phyloP scores from a whole-genome alignment of 768 basidiomycete species.

The Rhizopogon rudus region DNA sequence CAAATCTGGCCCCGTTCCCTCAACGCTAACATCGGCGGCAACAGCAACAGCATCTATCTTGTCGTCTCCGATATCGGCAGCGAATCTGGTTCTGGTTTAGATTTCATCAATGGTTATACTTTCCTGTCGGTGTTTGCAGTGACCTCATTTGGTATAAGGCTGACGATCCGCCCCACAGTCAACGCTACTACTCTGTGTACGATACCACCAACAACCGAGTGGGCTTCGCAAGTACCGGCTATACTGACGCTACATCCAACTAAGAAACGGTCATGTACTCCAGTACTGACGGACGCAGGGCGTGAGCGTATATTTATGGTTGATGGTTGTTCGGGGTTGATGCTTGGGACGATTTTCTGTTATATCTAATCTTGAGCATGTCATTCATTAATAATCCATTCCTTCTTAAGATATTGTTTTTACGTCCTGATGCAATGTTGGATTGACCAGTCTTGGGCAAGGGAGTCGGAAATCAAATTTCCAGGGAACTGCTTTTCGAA shows the following conservation, averaged over 20 bases:
- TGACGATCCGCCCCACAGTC: slow-evolving; percentile 8
- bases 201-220: slow-evolving; percentile 33
- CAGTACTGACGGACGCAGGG: neutral
- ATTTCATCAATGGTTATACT: slow-evolving; percentile 20
- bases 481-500: too few relatives aligned
- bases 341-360: too few relatives aligned
- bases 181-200: slow-evolving; percentile 41
- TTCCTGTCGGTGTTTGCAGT: slow-evolving; percentile 12
- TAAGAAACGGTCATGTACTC: neutral
- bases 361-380: too few relatives aligned
- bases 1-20: slow-evolving; percentile 32
- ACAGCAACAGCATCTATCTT: slow-evolving; percentile 21
- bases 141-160: slow-evolving; percentile 6
- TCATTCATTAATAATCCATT: too few relatives aligned
- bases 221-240: slow-evolving; percentile 35
- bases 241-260: slow-evolving; percentile 22
- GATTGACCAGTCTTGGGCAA: too few relatives aligned
- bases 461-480: too few relatives aligned
- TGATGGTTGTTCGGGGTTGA: neutral
- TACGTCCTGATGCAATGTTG: too few relatives aligned
- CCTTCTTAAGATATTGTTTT: too few relatives aligned
- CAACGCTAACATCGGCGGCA: slow-evolving; percentile 25
- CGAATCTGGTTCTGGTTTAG: slow-evolving; percentile 11
- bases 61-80: slow-evolving; percentile 19
- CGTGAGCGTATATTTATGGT: neutral